A percentile compares a stretch with the other conserved stretches of the same genome.
These are phyloP conservation scores for Mortierella sp. DNA, from an alignment of 371 early-diverging fungal genomes.

Conservation along the genomic window DNA sequence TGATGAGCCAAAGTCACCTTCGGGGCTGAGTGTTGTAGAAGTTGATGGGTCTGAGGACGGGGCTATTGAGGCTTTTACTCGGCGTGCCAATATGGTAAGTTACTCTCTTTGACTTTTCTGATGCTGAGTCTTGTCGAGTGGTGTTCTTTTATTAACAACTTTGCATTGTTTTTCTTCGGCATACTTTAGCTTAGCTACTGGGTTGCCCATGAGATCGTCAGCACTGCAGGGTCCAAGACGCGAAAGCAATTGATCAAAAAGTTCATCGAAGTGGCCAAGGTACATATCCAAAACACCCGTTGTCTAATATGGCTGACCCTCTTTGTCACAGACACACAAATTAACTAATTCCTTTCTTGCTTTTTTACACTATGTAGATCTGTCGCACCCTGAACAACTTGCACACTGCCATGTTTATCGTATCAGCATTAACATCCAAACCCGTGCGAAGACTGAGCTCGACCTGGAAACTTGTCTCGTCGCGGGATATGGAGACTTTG, in stretches of 20 bases:
- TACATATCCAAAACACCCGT: background rate
- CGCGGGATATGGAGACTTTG: constrained; percentile 51
- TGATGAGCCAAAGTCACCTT: background rate
- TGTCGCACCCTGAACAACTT: constrained; percentile 63
- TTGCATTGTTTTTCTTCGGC: background rate
- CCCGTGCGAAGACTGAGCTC: constrained; percentile 63
- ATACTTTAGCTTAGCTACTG: constrained; percentile 63
- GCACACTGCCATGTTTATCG: constrained; percentile 66
- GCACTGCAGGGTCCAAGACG: constrained; percentile 50
- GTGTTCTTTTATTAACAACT: background rate
- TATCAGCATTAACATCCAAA: constrained; percentile 63
- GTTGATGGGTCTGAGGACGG: constrained; percentile 41
- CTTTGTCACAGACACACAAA: background rate
- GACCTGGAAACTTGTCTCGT: constrained; percentile 63
- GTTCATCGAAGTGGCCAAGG: constrained; percentile 66
- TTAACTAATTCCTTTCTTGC: background rate
- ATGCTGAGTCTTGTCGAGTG: background rate
- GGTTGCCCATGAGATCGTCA: constrained; percentile 69
- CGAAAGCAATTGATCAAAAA: constrained; percentile 64
- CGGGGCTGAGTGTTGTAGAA: constrained; percentile 9
- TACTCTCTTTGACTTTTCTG: background rate
- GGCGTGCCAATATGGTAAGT: constrained; percentile 61
- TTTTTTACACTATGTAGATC: constrained; percentile 21
- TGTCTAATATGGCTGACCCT: background rate
- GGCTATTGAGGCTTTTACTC: constrained; percentile 64